Evolutionary conservation across 2,329 filamentous ascomycete species (phyloP).

Genomic region (Dactylellina haptotyla): DNA sequence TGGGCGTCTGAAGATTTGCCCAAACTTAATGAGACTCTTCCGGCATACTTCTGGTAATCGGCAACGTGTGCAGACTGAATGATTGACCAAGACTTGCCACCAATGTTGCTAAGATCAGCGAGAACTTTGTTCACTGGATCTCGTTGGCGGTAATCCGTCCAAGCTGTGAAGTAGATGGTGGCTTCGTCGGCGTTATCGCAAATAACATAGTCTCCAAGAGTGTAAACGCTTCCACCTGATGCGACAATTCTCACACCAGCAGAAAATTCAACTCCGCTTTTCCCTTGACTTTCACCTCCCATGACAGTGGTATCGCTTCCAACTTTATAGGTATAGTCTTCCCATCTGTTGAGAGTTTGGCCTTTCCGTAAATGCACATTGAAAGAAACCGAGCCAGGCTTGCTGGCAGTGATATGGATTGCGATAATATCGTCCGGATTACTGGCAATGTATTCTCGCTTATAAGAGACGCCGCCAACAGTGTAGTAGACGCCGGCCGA

Average conservation of each 20-base stretch:
- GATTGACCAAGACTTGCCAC: conserved; percentile 12
- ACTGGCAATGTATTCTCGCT: conserved; percentile 63
- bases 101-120: conserved; percentile 50
- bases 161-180: conserved; percentile 55
- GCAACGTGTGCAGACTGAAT: conserved; percentile 49
- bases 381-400: conserved; percentile 44
- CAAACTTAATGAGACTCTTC: conserved; percentile 59
- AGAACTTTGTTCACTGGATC: conserved; percentile 51
- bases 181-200: conserved; percentile 55
- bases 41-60: conserved; percentile 60
- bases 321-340: conserved; percentile 52
- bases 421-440: conserved; percentile 62
- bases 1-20: conserved; percentile 44
- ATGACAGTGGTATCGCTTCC: conserved; percentile 41
- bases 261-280: conserved; percentile 43
- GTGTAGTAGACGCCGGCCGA: conserved; percentile 61
- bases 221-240: conserved; percentile 55
- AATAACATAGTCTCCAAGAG: conserved; percentile 55
- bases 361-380: conserved; percentile 42
- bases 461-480: conserved; percentile 59
- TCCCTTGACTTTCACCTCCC: conserved; percentile 52
- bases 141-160: conserved; percentile 55
- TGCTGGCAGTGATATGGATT: conserved; percentile 56
- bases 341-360: conserved; percentile 46
- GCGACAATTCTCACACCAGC: conserved; percentile 54